Conservation (phyloP, 148 eudicot species). For the Silene uniflora region DNA sequence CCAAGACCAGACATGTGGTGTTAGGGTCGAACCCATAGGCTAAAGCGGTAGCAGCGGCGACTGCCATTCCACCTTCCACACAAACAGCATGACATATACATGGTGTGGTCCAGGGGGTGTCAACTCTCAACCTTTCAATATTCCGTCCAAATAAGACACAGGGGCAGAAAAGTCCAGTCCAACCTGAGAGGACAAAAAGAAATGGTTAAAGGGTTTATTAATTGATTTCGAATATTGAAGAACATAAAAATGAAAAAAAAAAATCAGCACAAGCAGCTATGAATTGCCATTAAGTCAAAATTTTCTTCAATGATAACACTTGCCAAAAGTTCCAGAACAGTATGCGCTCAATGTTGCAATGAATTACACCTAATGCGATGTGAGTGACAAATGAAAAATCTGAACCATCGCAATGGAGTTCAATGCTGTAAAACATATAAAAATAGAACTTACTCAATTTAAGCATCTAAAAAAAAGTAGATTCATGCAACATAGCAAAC, state of each 20-base stretch:
- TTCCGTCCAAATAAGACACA: constrained; percentile 93
- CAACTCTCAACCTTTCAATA: constrained; percentile 70
- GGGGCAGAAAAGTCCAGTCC: constrained; percentile 84
- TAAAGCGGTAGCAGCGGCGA: constrained; percentile 65
- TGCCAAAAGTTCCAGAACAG: no score
- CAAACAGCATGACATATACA: constrained; percentile 81
- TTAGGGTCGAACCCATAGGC: constrained; percentile 84
- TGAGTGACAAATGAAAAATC: no score
- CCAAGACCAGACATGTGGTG: constrained; percentile 66
- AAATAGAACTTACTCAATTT: no score
- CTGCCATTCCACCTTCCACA: constrained; percentile 80
- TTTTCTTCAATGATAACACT: no score
- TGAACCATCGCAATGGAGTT: no score
- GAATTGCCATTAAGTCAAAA: background rate
- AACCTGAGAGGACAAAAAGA: constrained; percentile 39
- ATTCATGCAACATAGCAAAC: background rate
- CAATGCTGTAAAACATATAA: no score
- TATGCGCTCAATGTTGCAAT: no score
- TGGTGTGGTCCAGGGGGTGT: constrained; percentile 69
- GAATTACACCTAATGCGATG: no score
- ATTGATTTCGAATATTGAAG: background rate
- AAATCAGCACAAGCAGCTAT: background rate
- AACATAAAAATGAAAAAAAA: background rate
- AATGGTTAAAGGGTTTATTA: constrained; percentile 13
- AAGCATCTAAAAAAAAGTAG: no score